A percentile compares a stretch with the other conserved stretches of the same genome.
phyloP scores from a whole-genome alignment of 2,329 filamentous ascomycete species.

The Bisporella sp. region DNA sequence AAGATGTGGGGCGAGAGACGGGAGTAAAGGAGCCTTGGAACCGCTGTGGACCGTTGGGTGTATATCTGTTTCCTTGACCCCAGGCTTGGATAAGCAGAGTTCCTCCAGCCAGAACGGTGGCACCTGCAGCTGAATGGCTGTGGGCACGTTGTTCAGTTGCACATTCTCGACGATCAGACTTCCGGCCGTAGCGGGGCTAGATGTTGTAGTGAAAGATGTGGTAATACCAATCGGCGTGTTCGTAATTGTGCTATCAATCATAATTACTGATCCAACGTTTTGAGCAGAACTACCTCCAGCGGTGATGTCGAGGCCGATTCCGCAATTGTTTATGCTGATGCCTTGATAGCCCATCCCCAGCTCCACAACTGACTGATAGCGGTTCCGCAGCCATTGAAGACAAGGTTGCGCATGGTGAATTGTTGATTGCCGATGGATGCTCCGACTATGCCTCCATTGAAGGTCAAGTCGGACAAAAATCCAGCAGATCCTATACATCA shows the following conservation, averaged over 20 bases:
- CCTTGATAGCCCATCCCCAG: conserved; percentile 51
- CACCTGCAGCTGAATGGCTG: conserved; percentile 59
- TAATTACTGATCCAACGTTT: conserved; percentile 45
- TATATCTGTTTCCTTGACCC: conserved; percentile 71
- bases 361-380: conserved; percentile 52
- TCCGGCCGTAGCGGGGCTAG: conserved; percentile 37
- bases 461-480: conserved; percentile 51
- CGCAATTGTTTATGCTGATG: conserved; percentile 44
- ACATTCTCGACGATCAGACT: conserved; percentile 81
- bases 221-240: conserved; percentile 43
- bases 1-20: conserved; percentile 32
- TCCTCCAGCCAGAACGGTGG: conserved; percentile 55
- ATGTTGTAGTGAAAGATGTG: conserved; percentile 44
- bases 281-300: conserved; percentile 34
- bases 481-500: conserved; percentile 40
- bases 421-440: conserved; percentile 59
- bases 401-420: conserved; percentile 51
- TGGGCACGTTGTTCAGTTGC: conserved; percentile 60
- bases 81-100: conserved; percentile 61
- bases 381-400: conserved; percentile 38
- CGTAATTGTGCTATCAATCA: conserved; percentile 47
- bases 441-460: conserved; percentile 54
- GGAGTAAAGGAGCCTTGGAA: conserved; percentile 36
- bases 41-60: conserved; percentile 34
- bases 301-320: conserved; percentile 43